Evolutionary conservation across 2,329 filamentous ascomycete genomes (phyloP).

Genomic region (Berkeleyomyces basicola): DNA sequence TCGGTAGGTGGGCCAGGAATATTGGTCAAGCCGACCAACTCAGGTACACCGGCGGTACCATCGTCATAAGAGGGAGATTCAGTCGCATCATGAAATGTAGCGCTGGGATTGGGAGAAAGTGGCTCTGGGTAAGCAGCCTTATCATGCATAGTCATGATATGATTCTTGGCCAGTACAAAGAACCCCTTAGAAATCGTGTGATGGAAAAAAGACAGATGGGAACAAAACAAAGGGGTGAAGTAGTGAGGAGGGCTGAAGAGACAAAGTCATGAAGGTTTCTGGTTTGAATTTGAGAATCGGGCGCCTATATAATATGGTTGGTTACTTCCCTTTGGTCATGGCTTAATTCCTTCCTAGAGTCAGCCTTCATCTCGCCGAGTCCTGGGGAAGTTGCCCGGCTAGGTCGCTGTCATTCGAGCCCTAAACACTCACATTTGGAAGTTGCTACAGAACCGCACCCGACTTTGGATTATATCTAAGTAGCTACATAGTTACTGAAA

Average conservation of each 20-base stretch:
- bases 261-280: too few relatives aligned
- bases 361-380: not conserved
- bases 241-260: too few relatives aligned
- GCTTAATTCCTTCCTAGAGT: not conserved
- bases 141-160: not conserved
- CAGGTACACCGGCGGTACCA: not conserved
- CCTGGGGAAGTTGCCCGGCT: not conserved
- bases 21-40: constrained; percentile 7
- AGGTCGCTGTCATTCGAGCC: not conserved
- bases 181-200: not conserved
- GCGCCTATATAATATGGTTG: too few relatives aligned
- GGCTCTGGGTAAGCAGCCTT: not conserved
- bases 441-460: not conserved
- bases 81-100: not conserved
- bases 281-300: too few relatives aligned
- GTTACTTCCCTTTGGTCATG: too few relatives aligned
- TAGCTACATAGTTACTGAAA: too few relatives aligned
- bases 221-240: too few relatives aligned
- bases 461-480: too few relatives aligned
- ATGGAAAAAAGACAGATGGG: not conserved
- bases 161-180: not conserved
- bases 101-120: not conserved
- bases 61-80: not conserved
- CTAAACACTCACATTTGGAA: not conserved
- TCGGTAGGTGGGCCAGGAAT: constrained; percentile 5